Percentiles rank a stretch among this genome's conserved stretches.
Conservation (phyloP, 2,329 filamentous ascomycete genomes). For the Pseudogymnoascus sp. region DNA sequence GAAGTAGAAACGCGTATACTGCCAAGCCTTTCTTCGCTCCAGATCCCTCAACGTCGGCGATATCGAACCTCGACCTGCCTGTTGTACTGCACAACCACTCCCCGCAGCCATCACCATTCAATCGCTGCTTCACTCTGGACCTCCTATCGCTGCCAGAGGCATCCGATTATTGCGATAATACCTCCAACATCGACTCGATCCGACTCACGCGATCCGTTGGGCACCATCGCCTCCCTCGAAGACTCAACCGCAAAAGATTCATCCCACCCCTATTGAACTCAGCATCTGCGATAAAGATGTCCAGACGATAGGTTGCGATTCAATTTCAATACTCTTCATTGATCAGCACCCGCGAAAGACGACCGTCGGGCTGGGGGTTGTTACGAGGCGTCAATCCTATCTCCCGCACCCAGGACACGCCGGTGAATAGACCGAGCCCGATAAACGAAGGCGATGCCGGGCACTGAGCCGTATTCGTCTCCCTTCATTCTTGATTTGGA, state of each 20-base stretch:
- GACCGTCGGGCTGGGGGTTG: constrained; percentile 1
- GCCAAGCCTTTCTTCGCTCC: constrained; percentile 3
- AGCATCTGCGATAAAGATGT: background rate
- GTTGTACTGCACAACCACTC: background rate
- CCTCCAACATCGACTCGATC: background rate
- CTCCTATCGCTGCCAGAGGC: background rate
- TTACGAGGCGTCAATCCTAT: background rate
- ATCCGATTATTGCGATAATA: background rate
- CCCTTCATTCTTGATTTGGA: constrained; percentile 31
- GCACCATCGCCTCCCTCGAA: background rate
- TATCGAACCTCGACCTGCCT: background rate
- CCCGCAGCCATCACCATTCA: background rate
- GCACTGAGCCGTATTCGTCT: constrained; percentile 21
- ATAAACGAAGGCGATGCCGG: constrained; percentile 11
- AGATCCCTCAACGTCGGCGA: constrained; percentile 1
- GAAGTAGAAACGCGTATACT: background rate
- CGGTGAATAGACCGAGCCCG: constrained; percentile 9
- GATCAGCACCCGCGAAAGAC: background rate
- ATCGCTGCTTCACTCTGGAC: background rate
- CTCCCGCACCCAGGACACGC: background rate
- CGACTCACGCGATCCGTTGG: background rate
- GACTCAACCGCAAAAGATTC: constrained; percentile 1
- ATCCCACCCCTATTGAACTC: constrained; percentile 3
- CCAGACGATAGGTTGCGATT: background rate
- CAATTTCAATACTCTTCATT: background rate